These are phyloP conservation scores for Colletotrichum theobromicola DNA, from an alignment of 2,329 filamentous ascomycete species.

Conservation along the genomic window DNA sequence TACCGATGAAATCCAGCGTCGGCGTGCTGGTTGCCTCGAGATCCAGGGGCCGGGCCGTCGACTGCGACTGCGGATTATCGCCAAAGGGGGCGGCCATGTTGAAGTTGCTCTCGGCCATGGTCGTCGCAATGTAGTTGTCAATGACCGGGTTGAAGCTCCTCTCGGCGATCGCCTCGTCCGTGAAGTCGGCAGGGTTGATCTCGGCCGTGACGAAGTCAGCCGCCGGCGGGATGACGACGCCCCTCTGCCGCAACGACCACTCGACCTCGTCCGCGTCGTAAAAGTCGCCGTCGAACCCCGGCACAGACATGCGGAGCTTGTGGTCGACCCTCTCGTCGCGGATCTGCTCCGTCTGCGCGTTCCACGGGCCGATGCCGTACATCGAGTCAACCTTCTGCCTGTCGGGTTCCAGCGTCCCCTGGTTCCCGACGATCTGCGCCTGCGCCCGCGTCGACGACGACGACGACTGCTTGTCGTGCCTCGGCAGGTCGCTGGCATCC, in stretches of 20 bases:
- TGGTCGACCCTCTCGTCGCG: slow-evolving; percentile 47
- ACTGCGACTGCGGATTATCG: accelerated
- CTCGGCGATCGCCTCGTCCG: neutral
- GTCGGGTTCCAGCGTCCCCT: slow-evolving; percentile 33
- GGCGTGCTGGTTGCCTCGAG: neutral
- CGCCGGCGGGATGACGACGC: slow-evolving; percentile 65
- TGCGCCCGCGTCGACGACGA: slow-evolving; percentile 5
- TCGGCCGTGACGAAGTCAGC: slow-evolving; percentile 67
- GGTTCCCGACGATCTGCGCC: slow-evolving; percentile 37
- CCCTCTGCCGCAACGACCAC: slow-evolving; percentile 69
- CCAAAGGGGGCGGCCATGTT: neutral
- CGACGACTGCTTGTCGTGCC: neutral
- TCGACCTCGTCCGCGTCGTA: slow-evolving; percentile 81
- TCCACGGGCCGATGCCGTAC: slow-evolving; percentile 52
- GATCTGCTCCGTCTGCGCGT: slow-evolving; percentile 39
- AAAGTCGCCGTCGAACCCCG: slow-evolving; percentile 75
- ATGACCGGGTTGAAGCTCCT: neutral
- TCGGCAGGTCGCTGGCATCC: neutral
- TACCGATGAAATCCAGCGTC: neutral
- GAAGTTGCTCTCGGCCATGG: neutral
- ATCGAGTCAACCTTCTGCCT: slow-evolving; percentile 35
- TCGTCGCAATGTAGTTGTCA: neutral
- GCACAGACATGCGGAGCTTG: slow-evolving; percentile 57
- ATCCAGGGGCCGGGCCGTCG: neutral
- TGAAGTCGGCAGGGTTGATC: slow-evolving; percentile 50